Evolutionary conservation across 768 basidiomycete genomes (phyloP).

Genomic region (Tulasnella sp.): DNA sequence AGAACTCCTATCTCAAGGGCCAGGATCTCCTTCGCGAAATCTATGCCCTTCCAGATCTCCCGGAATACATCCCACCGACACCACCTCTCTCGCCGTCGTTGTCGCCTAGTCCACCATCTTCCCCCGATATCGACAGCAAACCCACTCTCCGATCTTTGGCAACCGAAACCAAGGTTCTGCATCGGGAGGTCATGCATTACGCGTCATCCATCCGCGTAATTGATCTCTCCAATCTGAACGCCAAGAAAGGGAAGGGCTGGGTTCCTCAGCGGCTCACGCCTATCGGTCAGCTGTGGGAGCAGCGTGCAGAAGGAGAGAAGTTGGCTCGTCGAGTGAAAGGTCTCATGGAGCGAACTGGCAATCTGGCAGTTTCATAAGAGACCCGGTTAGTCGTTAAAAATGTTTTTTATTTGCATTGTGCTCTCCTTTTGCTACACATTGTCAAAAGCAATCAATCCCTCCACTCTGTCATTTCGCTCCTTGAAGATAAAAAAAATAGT

Average conservation of each 20-base stretch:
- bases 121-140: conserved; percentile 25
- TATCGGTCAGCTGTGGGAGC: conserved; percentile 69
- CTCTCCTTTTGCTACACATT: not conserved
- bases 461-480: not conserved
- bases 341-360: conserved; percentile 30
- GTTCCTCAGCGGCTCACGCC: conserved; percentile 72
- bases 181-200: conserved; percentile 80
- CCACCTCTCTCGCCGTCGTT: conserved; percentile 50
- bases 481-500: not conserved
- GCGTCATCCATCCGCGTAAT: conserved; percentile 79
- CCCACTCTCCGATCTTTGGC: conserved; percentile 58
- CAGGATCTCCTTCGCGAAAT: conserved; percentile 84
- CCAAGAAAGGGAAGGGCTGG: conserved; percentile 45
- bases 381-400: too few species aligned
- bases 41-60: conserved; percentile 60
- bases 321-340: conserved; percentile 62
- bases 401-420: too few species aligned
- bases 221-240: conserved; percentile 53
- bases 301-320: conserved; percentile 66
- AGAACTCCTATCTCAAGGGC: conserved; percentile 90
- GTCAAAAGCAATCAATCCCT: not conserved
- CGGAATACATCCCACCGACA: conserved; percentile 40
- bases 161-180: conserved; percentile 77
- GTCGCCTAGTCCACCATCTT: not conserved
- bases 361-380: not conserved